phyloP scores from a whole-genome alignment of 257 asterid genomes.

The Coffea eugenioides region DNA sequence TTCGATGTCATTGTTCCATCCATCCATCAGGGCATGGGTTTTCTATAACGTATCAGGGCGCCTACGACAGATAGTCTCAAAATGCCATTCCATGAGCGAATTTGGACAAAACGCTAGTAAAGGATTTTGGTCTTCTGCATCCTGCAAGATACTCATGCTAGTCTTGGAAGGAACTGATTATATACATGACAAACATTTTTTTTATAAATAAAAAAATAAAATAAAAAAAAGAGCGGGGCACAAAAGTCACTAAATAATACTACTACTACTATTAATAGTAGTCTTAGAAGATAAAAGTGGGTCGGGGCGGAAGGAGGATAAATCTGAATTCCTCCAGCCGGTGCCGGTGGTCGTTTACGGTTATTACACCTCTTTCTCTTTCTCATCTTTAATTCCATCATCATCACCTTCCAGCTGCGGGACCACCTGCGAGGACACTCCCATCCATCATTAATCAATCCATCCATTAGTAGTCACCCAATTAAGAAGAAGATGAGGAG shows the following conservation, averaged over 20 bases:
- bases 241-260: neutral
- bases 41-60: too few relatives aligned
- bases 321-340: neutral
- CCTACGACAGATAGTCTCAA: too few relatives aligned
- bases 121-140: too few relatives aligned
- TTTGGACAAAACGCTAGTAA: neutral
- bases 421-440: slow-evolving; percentile 51
- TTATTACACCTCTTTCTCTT: neutral
- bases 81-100: neutral
- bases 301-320: neutral
- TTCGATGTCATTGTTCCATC: too few relatives aligned
- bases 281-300: too few relatives aligned
- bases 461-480: neutral
- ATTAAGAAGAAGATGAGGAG: neutral
- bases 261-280: neutral
- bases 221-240: neutral
- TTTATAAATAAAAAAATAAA: neutral
- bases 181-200: neutral
- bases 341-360: neutral
- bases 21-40: too few relatives aligned
- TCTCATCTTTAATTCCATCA: slow-evolving; percentile 28
- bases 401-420: slow-evolving; percentile 40
- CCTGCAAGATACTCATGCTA: too few relatives aligned
- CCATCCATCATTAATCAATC: neutral
- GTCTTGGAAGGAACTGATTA: neutral